Percentiles rank a stretch among this genome's conserved stretches.
Evolutionary conservation across 2,329 filamentous ascomycete species (phyloP).

Genomic region (Clarireedia homoeocarpa): DNA sequence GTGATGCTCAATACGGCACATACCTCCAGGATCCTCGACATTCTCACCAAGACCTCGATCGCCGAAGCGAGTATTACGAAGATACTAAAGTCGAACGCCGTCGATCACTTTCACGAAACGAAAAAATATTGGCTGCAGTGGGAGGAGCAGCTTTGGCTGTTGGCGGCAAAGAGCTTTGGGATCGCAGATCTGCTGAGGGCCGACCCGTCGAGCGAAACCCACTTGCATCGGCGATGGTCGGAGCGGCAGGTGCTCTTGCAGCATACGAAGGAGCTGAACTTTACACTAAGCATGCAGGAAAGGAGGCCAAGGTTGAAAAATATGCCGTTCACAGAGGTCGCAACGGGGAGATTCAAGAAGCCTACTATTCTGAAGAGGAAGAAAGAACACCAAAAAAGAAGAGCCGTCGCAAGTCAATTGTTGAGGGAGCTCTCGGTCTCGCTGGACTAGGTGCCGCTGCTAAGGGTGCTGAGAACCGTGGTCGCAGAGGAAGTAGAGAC

Average conservation of each 20-base stretch:
- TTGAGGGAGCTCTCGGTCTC: slow-evolving; percentile 54
- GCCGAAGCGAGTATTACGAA: slow-evolving; percentile 40
- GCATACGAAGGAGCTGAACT: slow-evolving; percentile 56
- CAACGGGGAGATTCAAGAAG: slow-evolving; percentile 44
- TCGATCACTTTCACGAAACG: slow-evolving; percentile 51
- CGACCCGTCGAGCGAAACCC: slow-evolving; percentile 47
- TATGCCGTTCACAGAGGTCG: slow-evolving; percentile 46
- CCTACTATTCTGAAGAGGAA: slow-evolving; percentile 51
- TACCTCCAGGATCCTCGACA: slow-evolving; percentile 42
- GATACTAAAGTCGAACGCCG: slow-evolving; percentile 48
- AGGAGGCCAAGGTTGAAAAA: slow-evolving; percentile 39
- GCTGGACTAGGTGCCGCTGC: slow-evolving; percentile 54
- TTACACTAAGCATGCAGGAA: slow-evolving; percentile 46
- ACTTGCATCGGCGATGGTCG: slow-evolving; percentile 51
- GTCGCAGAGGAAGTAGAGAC: slow-evolving; percentile 32
- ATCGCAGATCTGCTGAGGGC: slow-evolving; percentile 47
- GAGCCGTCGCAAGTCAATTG: slow-evolving; percentile 57
- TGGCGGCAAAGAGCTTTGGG: slow-evolving; percentile 58
- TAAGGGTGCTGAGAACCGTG: slow-evolving; percentile 32
- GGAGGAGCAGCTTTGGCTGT: slow-evolving; percentile 57
- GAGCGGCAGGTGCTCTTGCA: slow-evolving; percentile 55
- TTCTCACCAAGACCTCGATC: slow-evolving; percentile 37
- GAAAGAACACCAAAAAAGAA: slow-evolving; percentile 35
- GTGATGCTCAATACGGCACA: slow-evolving; percentile 49
- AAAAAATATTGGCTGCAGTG: slow-evolving; percentile 60